phyloP scores from a whole-genome alignment of 176 grass and related monocot species.

The Lolium perenne region DNA sequence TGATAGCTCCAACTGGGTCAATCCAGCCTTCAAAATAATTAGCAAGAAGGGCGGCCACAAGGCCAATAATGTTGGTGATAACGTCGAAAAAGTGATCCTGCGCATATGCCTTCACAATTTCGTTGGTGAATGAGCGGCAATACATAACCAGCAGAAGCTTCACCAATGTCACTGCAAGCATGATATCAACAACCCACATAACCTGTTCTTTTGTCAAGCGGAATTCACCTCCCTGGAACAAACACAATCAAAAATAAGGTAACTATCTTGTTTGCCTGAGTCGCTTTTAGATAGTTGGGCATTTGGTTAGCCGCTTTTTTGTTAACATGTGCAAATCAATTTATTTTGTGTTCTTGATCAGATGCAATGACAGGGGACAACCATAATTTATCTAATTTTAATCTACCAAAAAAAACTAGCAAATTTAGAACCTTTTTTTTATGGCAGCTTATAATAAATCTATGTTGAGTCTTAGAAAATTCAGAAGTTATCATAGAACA shows the following conservation, averaged over 20 bases:
- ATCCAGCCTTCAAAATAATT: conserved; percentile 65
- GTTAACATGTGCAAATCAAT: background rate
- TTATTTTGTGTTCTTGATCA: background rate
- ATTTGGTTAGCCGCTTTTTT: background rate
- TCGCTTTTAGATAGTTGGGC: background rate
- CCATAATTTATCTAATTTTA: background rate
- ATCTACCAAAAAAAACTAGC: background rate
- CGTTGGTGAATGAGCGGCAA: conserved; percentile 66
- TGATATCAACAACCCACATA: conserved; percentile 72
- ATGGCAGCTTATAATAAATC: no score
- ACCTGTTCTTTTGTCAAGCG: conserved; percentile 69
- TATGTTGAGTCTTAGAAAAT: no score
- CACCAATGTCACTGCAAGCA: conserved; percentile 69
- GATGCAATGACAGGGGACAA: background rate
- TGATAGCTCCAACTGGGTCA: conserved; percentile 64
- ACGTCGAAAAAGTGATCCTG: conserved; percentile 83
- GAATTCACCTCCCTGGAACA: conserved; percentile 55
- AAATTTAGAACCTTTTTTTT: background rate
- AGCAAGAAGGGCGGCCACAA: conserved; percentile 65
- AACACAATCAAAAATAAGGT: background rate
- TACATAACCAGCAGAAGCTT: conserved; percentile 67
- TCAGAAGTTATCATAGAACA: background rate
- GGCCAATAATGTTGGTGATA: conserved; percentile 68
- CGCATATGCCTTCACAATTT: conserved; percentile 80
- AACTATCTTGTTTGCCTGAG: background rate